A percentile compares a stretch with the other conserved stretches of the same genome.
These are phyloP conservation scores for Gastrolobium villosum DNA, from an alignment of 306 rosid genomes.

Conservation along the genomic window DNA sequence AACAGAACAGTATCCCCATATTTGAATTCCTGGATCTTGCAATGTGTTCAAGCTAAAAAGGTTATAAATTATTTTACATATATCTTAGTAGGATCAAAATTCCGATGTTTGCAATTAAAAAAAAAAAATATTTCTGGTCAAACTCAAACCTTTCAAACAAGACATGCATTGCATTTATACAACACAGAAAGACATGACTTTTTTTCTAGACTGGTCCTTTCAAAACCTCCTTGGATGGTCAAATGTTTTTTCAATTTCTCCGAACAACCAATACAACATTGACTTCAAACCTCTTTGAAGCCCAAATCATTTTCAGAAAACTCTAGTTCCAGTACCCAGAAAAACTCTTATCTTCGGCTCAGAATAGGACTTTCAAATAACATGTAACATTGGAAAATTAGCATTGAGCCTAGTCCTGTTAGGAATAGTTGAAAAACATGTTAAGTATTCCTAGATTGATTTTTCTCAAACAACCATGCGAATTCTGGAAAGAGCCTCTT, in stretches of 20 bases:
- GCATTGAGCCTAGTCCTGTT: not conserved
- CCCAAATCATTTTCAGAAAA: not conserved
- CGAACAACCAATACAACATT: not conserved
- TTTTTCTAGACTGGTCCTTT: constrained; percentile 20
- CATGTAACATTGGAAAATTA: not conserved
- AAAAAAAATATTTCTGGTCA: not conserved
- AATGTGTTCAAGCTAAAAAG: constrained; percentile 21
- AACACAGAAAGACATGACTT: not conserved
- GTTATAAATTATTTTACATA: not conserved
- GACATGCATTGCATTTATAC: constrained; percentile 2
- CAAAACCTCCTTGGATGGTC: constrained; percentile 33
- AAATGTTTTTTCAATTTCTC: not conserved
- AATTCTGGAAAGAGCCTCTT: no score
- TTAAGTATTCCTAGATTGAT: not conserved
- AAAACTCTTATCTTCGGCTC: not conserved
- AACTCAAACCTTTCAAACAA: constrained; percentile 23
- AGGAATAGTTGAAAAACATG: constrained; percentile 16
- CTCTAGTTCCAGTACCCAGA: constrained; percentile 1
- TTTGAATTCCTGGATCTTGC: constrained; percentile 27
- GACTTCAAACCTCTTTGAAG: not conserved
- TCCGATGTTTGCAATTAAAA: not conserved
- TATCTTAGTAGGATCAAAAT: not conserved
- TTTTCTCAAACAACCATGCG: not conserved
- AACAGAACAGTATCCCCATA: not conserved
- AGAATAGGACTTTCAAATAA: not conserved